Base-by-base conservation (phyloP, 1,284 basidiomycete species). In the Anthracocystis walkeri region DNA sequence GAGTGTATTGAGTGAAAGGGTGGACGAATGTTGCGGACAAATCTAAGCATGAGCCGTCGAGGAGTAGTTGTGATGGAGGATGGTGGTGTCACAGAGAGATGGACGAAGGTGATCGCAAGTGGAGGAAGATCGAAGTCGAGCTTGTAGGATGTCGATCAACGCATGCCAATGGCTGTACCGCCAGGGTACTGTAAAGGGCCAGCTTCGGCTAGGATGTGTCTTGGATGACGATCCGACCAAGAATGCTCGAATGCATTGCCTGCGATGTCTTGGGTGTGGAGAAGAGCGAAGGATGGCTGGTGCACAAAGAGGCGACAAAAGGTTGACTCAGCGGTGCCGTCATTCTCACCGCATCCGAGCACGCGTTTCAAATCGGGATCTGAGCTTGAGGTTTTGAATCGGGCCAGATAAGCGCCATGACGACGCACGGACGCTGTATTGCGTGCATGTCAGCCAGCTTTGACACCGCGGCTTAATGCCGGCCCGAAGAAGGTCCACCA, bases 311-410 rank as follows among this genome's bases (percentile, higher is more conserved):
- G 29, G 29, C 29, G 29, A 29, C 4, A 4, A 29, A 8, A 8
- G 23, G 51, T 55, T 63, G 56, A 68, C 51, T 63, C 60, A 68
- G 55, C 64, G 23, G 25, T 56, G 58, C 41, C 57, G 52, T 59
- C 55, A 49, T 54, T 27, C 18, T 21, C 48, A 31, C 59, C 44
- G 51, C 58, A 40, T n/a, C 5, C 18, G 44, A 14, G 29, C 16
- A 23, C 20, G 23, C 23, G 14, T 18, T 20, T 45, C 14, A 42
- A 12, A 55, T 56, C 52, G 46, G 46, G 53, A 2, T 4, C 16
- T 18, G 12, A 27, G 45, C 11, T 16, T 12, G 16, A 0, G 18
- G 7, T 1, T 4, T 16, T 5, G 5, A 8, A 55, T 55, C 53
- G 53, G 53, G 53, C 27, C 20, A 54, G 53, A 55, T 55, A 35